Conservation (phyloP, 2,329 filamentous ascomycete genomes). For the Fulvia fulva region DNA sequence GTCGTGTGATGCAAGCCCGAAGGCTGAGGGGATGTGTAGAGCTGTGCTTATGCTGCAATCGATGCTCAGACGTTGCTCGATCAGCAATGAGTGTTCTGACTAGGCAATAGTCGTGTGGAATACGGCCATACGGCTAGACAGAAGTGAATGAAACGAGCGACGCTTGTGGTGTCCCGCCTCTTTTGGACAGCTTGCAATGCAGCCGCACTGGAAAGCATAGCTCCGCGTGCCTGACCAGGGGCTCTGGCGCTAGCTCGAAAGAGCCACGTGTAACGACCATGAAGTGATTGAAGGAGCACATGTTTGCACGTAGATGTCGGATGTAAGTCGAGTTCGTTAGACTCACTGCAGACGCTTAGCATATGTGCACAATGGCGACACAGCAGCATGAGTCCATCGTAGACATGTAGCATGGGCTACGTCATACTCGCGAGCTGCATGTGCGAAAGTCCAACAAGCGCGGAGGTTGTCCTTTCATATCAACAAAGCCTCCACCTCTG, state of each 20-base stretch:
- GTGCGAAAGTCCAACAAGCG: not conserved
- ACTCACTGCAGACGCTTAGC: not conserved
- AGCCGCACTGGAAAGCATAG: not conserved
- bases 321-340: not conserved
- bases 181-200: not conserved
- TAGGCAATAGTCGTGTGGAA: not conserved
- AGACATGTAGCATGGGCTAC: not conserved
- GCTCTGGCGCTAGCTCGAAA: not conserved
- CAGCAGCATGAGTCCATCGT: not conserved
- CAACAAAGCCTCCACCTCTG: not conserved
- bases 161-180: not conserved
- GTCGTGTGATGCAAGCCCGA: conserved; percentile 11
- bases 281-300: not conserved
- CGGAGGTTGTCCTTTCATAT: not conserved
- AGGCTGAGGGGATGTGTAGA: conserved; percentile 11
- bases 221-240: not conserved
- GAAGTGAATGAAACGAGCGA: not conserved
- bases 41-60: not conserved
- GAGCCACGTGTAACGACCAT: not conserved
- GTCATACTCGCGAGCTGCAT: not conserved
- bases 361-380: not conserved
- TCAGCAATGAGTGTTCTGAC: not conserved
- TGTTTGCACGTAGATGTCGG: not conserved
- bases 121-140: not conserved
- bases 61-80: not conserved